These are phyloP conservation scores for Barnettozyma vustinii DNA, from an alignment of 805 yeast species.

Conservation along the genomic window DNA sequence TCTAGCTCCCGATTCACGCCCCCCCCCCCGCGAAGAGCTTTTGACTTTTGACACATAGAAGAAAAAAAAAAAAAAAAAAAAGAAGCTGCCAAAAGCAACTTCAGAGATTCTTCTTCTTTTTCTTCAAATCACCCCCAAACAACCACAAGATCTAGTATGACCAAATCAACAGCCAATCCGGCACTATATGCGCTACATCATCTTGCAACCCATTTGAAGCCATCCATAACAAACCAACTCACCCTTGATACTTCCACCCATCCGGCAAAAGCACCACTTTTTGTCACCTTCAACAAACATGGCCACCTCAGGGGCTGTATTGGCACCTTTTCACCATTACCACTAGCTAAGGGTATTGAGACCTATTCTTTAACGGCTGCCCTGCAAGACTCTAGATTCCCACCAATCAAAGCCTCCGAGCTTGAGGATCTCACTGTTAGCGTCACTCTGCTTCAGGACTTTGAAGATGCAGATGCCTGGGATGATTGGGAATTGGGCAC, in stretches of 20 bases:
- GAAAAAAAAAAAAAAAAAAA: too few species aligned
- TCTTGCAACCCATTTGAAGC: neutral
- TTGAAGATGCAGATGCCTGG: slow-evolving; percentile 70
- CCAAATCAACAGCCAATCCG: neutral
- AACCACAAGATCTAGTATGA: neutral
- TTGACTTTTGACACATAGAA: too few species aligned
- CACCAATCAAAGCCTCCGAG: slow-evolving; percentile 55
- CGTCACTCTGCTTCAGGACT: slow-evolving; percentile 63
- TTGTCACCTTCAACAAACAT: slow-evolving; percentile 75
- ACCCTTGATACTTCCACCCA: neutral
- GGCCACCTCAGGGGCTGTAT: slow-evolving; percentile 78
- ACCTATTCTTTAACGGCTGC: slow-evolving; percentile 67
- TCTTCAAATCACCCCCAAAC: too few species aligned
- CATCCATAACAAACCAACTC: neutral
- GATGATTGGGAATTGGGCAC: slow-evolving; percentile 45
- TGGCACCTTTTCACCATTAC: slow-evolving; percentile 69
- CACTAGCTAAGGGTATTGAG: slow-evolving; percentile 51
- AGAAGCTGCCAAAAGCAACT: neutral
- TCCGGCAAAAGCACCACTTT: slow-evolving; percentile 46
- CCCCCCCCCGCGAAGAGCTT: too few species aligned
- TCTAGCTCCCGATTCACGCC: too few species aligned
- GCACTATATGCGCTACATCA: slow-evolving; percentile 1
- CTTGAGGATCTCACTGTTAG: slow-evolving; percentile 39
- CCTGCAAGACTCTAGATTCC: slow-evolving; percentile 71
- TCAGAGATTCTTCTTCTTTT: neutral